These are phyloP conservation scores for Paecilomyces dactylethromorphus DNA, from an alignment of 2,329 filamentous ascomycete species.

Conservation along the genomic window DNA sequence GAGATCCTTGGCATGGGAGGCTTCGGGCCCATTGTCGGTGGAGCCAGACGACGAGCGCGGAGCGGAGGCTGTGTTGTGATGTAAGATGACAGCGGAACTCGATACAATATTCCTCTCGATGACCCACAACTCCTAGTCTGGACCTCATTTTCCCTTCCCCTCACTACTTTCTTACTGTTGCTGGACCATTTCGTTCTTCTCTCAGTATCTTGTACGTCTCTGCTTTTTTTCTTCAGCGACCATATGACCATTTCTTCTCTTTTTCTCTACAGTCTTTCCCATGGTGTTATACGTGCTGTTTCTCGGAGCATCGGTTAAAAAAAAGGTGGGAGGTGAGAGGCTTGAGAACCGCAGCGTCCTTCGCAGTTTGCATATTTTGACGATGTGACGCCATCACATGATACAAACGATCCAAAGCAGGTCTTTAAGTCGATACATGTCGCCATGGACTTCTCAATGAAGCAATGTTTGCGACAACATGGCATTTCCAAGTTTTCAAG, in stretches of 20 bases:
- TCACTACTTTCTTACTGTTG: neutral
- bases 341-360: neutral
- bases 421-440: neutral
- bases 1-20: conserved; percentile 28
- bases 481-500: neutral
- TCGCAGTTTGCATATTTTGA: neutral
- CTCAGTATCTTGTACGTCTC: neutral
- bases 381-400: neutral
- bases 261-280: neutral
- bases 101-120: neutral
- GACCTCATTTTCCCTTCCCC: neutral
- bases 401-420: neutral
- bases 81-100: conserved; percentile 37
- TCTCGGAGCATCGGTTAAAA: neutral
- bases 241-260: neutral
- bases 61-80: conserved; percentile 60
- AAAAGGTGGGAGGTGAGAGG: neutral
- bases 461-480: neutral
- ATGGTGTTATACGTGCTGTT: neutral
- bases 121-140: neutral
- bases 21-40: conserved; percentile 25
- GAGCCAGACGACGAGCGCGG: conserved; percentile 53
- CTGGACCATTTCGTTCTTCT: neutral
- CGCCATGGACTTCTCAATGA: neutral
- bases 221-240: neutral